A percentile compares a stretch with the other conserved stretches of the same genome.
These are phyloP conservation scores for Paraglomus occultum DNA, from an alignment of 192 early-diverging fungal species.

Conservation along the genomic window DNA sequence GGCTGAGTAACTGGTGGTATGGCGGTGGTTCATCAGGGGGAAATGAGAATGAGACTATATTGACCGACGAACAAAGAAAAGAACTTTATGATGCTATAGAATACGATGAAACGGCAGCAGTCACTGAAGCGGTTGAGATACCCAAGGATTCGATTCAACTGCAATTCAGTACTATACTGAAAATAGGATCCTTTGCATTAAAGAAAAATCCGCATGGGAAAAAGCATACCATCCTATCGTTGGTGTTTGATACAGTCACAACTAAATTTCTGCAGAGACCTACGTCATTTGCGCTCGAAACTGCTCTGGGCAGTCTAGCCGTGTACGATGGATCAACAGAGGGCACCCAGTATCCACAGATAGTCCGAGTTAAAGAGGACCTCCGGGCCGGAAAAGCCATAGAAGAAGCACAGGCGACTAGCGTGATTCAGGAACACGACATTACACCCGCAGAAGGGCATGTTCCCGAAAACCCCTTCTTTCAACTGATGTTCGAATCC, in stretches of 20 bases:
- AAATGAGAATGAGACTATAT: conserved; percentile 40
- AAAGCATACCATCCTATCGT: conserved; percentile 46
- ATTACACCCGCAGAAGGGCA: background rate
- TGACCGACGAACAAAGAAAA: conserved; percentile 83
- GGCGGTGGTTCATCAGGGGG: conserved; percentile 16
- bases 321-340: conserved; percentile 62
- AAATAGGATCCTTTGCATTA: conserved; percentile 78
- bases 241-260: conserved; percentile 65
- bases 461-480: conserved; percentile 56
- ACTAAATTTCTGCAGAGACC: conserved; percentile 56
- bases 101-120: conserved; percentile 76
- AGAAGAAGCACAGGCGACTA: background rate
- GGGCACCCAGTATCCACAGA: conserved; percentile 51
- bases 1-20: conserved; percentile 41
- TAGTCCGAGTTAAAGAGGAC: conserved; percentile 54
- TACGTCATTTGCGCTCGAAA: conserved; percentile 51
- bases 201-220: conserved; percentile 53
- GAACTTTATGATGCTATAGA: conserved; percentile 94
- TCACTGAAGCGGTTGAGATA: conserved; percentile 52
- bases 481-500: conserved; percentile 75
- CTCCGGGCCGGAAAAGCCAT: conserved; percentile 21
- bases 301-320: conserved; percentile 60
- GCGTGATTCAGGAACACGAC: background rate
- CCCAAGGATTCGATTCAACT: conserved; percentile 67
- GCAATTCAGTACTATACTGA: conserved; percentile 61